Base-by-base conservation (phyloP, 2,329 filamentous ascomycete species). In the Fusarium verrucosum region DNA sequence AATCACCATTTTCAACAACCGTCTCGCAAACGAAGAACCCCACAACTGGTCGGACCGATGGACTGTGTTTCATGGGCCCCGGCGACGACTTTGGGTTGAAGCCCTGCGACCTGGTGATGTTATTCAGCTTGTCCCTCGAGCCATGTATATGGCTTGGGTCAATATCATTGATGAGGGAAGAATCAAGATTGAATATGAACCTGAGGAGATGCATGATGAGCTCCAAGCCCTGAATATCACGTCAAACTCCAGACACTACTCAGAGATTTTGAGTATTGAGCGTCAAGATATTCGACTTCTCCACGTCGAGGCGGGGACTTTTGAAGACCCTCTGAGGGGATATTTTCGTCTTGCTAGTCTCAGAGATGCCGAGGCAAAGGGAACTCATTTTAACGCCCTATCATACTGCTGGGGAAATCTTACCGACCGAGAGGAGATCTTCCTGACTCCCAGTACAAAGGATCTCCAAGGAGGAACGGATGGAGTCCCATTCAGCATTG, bases 381-480 rank as follows among this genome's bases (percentile, higher is more conserved):
- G 13, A 0, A n/a, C 50, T 10, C 33, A 41, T 4, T 68, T 63
- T 8, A 32, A 49, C n/a, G 65, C 61, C 1, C 4, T 68, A 7
- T 68, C 65, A 0, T 68, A 68, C 14, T 68, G 61, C 1, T 68
- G 65, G 65, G 65, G 65, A 7, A 57, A 66, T 4, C 23, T 42
- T 1, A 43, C 23, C 1, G 61, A 63, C 9, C 50, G 41, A 0
- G 54, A 33, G 7, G 50, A 68, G 0, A 66, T 68, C 1, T 19
- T 37, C 0, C 17, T 68, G 7, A 41, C 8, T 0, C 2, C 17
- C 0, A 16, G 8, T 2, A 13, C 50, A 0, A 13, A 4, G 3
- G 9, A 28, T 0, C 7, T 6, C 0, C 28, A 32, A 3, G 3
- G 20, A 4, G 28, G 7, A 7, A 11, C 7, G 0, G 7, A 30